Evolutionary conservation across 352 stramenopile genomes (phyloP).

Genomic region (Pythium myriotylum): DNA sequence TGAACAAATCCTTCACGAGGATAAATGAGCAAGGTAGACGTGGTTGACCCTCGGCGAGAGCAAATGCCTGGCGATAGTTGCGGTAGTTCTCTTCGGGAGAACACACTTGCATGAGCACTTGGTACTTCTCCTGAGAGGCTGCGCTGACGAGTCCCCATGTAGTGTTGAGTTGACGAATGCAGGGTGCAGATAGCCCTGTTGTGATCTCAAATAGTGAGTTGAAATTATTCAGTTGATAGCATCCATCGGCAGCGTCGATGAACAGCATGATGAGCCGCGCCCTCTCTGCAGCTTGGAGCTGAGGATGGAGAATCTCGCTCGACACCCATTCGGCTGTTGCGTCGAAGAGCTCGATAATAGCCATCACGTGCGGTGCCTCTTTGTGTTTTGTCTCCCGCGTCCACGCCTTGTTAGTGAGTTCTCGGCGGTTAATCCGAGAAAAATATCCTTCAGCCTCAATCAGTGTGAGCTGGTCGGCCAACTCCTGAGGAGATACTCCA

Average conservation of each 20-base stretch:
- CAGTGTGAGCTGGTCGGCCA: constrained; percentile 81
- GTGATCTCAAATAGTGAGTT: constrained; percentile 88
- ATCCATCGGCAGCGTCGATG: constrained; percentile 82
- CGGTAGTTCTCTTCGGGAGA: constrained; percentile 88
- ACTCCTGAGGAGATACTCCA: constrained; percentile 61
- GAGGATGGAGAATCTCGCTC: constrained; percentile 86
- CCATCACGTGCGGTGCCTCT: constrained; percentile 80
- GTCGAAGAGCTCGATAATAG: constrained; percentile 86
- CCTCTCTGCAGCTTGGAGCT: constrained; percentile 77
- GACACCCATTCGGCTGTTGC: constrained; percentile 86
- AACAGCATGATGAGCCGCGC: constrained; percentile 85
- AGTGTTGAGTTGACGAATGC: constrained; percentile 80
- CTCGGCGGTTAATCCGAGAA: constrained; percentile 62
- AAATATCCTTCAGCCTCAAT: constrained; percentile 83
- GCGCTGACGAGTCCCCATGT: constrained; percentile 80
- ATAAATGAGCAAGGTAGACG: constrained; percentile 85
- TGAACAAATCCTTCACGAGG: constrained; percentile 87
- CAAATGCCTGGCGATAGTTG: constrained; percentile 83
- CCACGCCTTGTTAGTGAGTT: constrained; percentile 89
- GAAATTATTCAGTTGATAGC: constrained; percentile 89
- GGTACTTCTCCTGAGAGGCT: constrained; percentile 70
- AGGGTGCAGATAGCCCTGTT: constrained; percentile 77
- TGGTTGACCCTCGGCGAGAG: constrained; percentile 72
- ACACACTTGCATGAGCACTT: constrained; percentile 79
- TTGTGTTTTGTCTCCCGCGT: constrained; percentile 81